Conservation (phyloP, 495 filamentous ascomycete genomes). For the Endocarpon pusillum region DNA sequence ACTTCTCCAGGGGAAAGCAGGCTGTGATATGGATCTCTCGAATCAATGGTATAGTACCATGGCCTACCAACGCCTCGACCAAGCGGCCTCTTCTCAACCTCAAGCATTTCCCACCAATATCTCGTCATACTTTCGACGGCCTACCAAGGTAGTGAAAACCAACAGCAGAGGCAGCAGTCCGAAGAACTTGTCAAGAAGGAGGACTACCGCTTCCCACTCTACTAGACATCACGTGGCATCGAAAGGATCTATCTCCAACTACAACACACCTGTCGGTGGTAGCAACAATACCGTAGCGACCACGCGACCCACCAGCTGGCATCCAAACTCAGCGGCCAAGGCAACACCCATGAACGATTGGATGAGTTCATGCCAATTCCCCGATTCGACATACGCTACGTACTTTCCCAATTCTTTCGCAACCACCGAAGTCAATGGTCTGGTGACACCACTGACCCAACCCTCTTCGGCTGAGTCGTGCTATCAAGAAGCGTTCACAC, state of each 20-base stretch:
- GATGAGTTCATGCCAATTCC: neutral
- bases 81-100: no score
- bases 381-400: neutral
- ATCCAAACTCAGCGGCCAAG: neutral
- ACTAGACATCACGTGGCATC: neutral
- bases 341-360: neutral
- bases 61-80: no score
- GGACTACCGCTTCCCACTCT: conserved; percentile 1
- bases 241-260: neutral
- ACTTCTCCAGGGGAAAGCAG: no score
- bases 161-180: neutral
- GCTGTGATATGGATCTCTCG: no score
- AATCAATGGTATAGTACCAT: no score
- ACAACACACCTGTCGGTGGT: no score
- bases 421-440: neutral
- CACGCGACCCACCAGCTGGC: neutral
- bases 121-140: no score
- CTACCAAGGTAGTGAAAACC: neutral
- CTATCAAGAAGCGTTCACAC: neutral
- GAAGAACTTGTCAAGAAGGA: neutral
- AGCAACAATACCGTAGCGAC: no score
- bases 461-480: neutral
- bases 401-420: neutral
- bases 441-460: neutral
- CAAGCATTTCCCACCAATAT: no score